Percentiles rank a stretch among this genome's conserved stretches.
These are phyloP conservation scores for Neurospora intermedia DNA, from an alignment of 495 filamentous ascomycete genomes.

Conservation along the genomic window DNA sequence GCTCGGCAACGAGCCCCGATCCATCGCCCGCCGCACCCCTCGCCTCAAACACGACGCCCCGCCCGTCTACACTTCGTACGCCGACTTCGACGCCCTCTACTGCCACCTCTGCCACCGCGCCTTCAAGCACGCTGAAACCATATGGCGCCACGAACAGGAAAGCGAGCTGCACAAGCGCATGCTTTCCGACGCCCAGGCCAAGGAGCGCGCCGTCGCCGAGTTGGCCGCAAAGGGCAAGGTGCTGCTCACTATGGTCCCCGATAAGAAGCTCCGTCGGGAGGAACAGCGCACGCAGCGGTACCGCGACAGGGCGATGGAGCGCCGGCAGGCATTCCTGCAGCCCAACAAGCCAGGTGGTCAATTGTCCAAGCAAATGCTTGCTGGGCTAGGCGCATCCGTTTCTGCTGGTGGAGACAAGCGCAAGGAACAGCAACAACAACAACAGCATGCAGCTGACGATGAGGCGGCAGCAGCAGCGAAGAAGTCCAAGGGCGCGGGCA, in stretches of 20 bases:
- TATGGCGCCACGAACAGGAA: conserved; percentile 66
- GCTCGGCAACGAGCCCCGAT: conserved; percentile 14
- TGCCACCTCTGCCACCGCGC: conserved; percentile 69
- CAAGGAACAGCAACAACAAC: conserved; percentile 12
- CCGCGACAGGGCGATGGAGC: conserved; percentile 74
- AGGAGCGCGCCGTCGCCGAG: conserved; percentile 43
- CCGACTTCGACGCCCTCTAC: conserved; percentile 57
- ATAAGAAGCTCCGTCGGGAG: conserved; percentile 24
- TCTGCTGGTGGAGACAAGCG: conserved; percentile 11
- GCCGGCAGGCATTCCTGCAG: conserved; percentile 64
- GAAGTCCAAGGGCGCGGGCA: conserved; percentile 71
- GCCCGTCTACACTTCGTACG: conserved; percentile 44
- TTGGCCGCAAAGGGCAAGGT: conserved; percentile 50
- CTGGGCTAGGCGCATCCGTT: background rate
- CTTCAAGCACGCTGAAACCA: conserved; percentile 57
- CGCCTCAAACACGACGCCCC: conserved; percentile 14
- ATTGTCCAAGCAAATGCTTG: background rate
- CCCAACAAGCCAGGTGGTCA: conserved; percentile 33
- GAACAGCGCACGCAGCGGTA: conserved; percentile 44
- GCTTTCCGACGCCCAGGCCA: conserved; percentile 47
- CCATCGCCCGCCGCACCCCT: conserved; percentile 17
- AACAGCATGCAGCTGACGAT: background rate
- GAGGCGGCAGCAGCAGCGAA: conserved; percentile 15
- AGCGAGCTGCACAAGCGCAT: conserved; percentile 66
- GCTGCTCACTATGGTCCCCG: conserved; percentile 28